phyloP scores from a whole-genome alignment of 495 filamentous ascomycete species.

The Extremus antarcticus region DNA sequence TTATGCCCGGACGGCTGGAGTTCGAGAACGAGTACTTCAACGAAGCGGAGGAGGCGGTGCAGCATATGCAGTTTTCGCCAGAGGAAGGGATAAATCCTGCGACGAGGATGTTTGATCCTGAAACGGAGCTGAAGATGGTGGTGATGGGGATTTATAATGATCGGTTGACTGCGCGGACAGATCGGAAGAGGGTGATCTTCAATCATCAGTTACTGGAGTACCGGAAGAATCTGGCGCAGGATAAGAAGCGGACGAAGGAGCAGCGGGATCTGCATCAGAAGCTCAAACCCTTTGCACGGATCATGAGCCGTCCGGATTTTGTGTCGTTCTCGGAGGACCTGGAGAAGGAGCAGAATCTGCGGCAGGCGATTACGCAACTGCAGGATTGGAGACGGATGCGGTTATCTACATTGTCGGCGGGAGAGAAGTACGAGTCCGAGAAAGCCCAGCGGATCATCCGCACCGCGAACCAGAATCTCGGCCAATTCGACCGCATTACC shows the following conservation, averaged over 20 bases:
- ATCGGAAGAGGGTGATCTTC: slow-evolving; percentile 93
- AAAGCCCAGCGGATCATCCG: slow-evolving; percentile 64
- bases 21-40: slow-evolving; percentile 98
- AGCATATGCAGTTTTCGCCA: slow-evolving; percentile 95
- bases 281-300: slow-evolving; percentile 87
- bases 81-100: slow-evolving; percentile 78
- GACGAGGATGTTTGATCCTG: slow-evolving; percentile 77
- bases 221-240: slow-evolving; percentile 67
- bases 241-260: slow-evolving; percentile 95
- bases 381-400: slow-evolving; percentile 86
- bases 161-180: slow-evolving; percentile 78
- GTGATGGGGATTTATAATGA: slow-evolving; percentile 99
- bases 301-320: slow-evolving; percentile 92
- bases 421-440: slow-evolving; percentile 91
- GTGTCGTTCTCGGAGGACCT: slow-evolving; percentile 72
- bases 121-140: slow-evolving; percentile 93
- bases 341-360: slow-evolving; percentile 79
- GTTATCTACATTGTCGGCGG: slow-evolving; percentile 70
- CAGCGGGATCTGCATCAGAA: slow-evolving; percentile 83
- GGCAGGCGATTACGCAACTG: slow-evolving; percentile 78
- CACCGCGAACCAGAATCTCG: slow-evolving; percentile 42
- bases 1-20: slow-evolving; percentile 95
- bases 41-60: slow-evolving; percentile 95
- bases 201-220: slow-evolving; percentile 91
- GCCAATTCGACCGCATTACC: slow-evolving; percentile 59